Base-by-base conservation (phyloP, 179 eudicot genomes). In the Pouteria campechiana region DNA sequence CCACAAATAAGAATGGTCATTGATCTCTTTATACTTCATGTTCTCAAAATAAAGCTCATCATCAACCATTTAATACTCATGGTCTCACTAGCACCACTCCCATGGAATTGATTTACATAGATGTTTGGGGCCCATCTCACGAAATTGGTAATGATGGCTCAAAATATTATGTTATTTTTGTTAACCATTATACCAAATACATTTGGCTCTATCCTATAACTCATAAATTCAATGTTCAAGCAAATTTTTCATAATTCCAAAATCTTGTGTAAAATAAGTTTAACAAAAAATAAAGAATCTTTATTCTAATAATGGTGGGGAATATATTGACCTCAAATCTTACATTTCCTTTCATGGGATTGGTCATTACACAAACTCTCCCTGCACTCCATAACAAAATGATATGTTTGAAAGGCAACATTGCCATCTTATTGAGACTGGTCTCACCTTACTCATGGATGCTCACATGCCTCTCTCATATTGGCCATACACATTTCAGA, bases 351-450 rank as follows among this genome's bases (percentile, higher is more conserved):
- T 13, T 17, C 14, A 25, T 27, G 49, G 49, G 7, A 28, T 44
- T 8, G 13, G 33, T 13, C 49, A 44, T 8, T 12, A 12, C 29
- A 44, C 49, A 2, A 4, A 32, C 20, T 17, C 49, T 1, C 49
- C 49, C 2, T 34, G 28, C 23, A 44, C 49, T n/a, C 49, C 49
- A 2, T 7, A 25, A 23, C 49, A 44, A 3, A 44, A 44, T 3
- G 49, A 27, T 13, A 10, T 25, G 6, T 14, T 34, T 2, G 49
- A 44, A 28, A 17, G 35, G 15, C 18, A 27, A 7, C 49, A 44
- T 28, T 27, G 49, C 17, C 49, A 44, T 17, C 14, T 44, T 10
- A 34, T 44, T 16, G 49, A 44, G n/a, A 44, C 49, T 5, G 49
- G 32, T 3, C 29, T 44, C 15, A 6, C 49, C 13, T 12, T 44